phyloP scores from a whole-genome alignment of 2,329 filamentous ascomycete genomes.

The Tricladium varicosporioides region DNA sequence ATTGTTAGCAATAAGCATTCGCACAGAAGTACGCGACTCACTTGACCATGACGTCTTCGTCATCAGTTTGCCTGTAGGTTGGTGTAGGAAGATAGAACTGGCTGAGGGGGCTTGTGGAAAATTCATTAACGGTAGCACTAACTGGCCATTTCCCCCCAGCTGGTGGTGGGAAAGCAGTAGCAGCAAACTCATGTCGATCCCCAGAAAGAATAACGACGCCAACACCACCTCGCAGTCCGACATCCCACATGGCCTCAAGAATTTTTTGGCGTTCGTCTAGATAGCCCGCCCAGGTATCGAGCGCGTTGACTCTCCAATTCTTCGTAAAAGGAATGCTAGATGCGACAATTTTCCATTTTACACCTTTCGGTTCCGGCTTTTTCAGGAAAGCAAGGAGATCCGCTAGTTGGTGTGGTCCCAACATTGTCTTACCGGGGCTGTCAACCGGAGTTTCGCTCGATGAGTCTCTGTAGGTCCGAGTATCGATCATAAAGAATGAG shows the following conservation, averaged over 20 bases:
- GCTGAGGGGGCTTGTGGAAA: slow-evolving; percentile 84
- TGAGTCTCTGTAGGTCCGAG: slow-evolving; percentile 77
- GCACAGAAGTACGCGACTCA: slow-evolving; percentile 45
- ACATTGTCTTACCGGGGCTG: slow-evolving; percentile 75
- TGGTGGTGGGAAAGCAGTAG: slow-evolving; percentile 73
- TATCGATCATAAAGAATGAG: slow-evolving; percentile 93
- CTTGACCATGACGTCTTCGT: slow-evolving; percentile 81
- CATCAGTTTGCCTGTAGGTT: slow-evolving; percentile 79
- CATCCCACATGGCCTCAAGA: slow-evolving; percentile 90
- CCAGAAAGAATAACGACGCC: slow-evolving; percentile 85
- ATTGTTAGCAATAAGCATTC: slow-evolving; percentile 20
- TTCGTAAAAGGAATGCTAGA: slow-evolving; percentile 94
- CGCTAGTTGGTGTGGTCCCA: slow-evolving; percentile 73
- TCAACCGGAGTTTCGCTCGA: slow-evolving; percentile 59
- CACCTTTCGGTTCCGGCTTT: slow-evolving; percentile 68
- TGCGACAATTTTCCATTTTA: slow-evolving; percentile 91
- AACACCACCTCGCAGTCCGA: slow-evolving; percentile 64
- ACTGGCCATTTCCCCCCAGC: slow-evolving; percentile 60
- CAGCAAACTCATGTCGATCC: slow-evolving; percentile 95
- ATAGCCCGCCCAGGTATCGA: slow-evolving; percentile 95
- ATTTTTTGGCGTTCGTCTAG: slow-evolving; percentile 74
- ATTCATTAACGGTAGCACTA: slow-evolving; percentile 75
- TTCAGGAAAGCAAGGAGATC: slow-evolving; percentile 78
- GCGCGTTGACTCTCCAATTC: slow-evolving; percentile 87
- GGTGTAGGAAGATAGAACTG: slow-evolving; percentile 90